These are phyloP conservation scores for Aspergillus steynii DNA, from an alignment of 495 filamentous ascomycete species.

Conservation along the genomic window DNA sequence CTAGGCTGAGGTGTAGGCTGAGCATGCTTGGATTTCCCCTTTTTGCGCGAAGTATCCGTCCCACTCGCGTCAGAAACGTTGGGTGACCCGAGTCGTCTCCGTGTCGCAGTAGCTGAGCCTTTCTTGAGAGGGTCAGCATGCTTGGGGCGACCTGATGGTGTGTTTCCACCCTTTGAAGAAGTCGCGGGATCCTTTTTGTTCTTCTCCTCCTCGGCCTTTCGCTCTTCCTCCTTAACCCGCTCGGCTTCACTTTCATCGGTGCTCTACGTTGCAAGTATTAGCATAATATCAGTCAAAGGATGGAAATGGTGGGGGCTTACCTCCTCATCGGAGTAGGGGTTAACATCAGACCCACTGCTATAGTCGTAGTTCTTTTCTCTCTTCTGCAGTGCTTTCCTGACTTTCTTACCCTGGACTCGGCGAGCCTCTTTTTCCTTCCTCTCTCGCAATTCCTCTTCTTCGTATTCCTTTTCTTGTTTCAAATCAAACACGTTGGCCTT, in stretches of 20 bases:
- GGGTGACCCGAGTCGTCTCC: conserved; percentile 87
- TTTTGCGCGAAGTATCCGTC: conserved; percentile 85
- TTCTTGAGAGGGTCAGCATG: conserved; percentile 60
- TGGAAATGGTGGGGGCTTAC: conserved; percentile 21
- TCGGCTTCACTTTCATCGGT: conserved; percentile 52
- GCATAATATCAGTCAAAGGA: conserved; percentile 5
- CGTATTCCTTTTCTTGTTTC: conserved; percentile 82
- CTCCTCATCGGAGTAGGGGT: conserved; percentile 70
- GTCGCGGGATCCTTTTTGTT: conserved; percentile 55
- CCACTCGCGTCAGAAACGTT: conserved; percentile 86
- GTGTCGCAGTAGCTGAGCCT: conserved; percentile 42
- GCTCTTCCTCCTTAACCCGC: conserved; percentile 66
- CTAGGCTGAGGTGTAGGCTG: conserved; percentile 54
- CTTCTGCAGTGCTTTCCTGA: conserved; percentile 76
- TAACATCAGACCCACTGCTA: conserved; percentile 68
- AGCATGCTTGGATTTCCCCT: conserved; percentile 70
- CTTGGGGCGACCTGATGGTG: conserved; percentile 65
- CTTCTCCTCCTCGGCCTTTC: conserved; percentile 66
- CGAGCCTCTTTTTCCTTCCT: conserved; percentile 66
- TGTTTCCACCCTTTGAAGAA: conserved; percentile 70
- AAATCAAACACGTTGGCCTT: conserved; percentile 83
- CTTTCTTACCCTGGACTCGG: conserved; percentile 69
- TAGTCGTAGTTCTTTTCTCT: conserved; percentile 85
- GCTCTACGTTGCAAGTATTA: conserved; percentile 25
- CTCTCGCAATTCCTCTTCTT: conserved; percentile 71